Base-by-base conservation (phyloP, 495 filamentous ascomycete species). In the Aeminium ludgeri region DNA sequence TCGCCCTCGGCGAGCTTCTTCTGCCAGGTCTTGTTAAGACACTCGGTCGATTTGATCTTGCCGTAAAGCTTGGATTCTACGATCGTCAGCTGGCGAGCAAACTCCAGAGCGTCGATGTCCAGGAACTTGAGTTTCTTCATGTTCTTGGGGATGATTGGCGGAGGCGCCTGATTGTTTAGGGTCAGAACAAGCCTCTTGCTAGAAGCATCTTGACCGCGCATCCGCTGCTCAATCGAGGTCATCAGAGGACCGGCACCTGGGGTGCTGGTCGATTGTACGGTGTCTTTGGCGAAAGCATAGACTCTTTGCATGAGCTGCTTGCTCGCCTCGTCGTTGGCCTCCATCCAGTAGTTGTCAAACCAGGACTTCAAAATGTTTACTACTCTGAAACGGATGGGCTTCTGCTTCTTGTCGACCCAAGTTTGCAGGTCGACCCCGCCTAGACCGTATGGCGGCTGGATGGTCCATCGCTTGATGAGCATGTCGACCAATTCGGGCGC, bases 71-170 rank as follows among this genome's bases (percentile, higher is more conserved):
- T 80, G 4, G 86, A 93, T 56, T 96, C 89, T 43, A 96, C 92
- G 51, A 97, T 92, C 1, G 89, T 97, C 41, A 97, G 65, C 59
- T 97, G 89, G 25, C 89, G 76, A 17, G 87, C 89, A 62, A 97
- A 96, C 59, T 97, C 89, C 1, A 79, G 81, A 10, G 82, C 76
- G 54, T 97, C 89, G 43, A 97, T 95, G 55, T 97, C 91, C 37
- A 96, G 68, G 63, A 97, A 96, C 60, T 95, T 97, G 46, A 97
- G 74, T 58, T 93, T 96, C 75, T 89, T 95, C 84, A 96, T 93
- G 59, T 94, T 93, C 72, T 93, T 95, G 0, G 89, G 89, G 54
- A 95, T 74, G 50, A 96, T 95, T 10, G 89, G 85, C 34, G 79
- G 64, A 7, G 89, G 89, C 1, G 80, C 73, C 30, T 53, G 45